Percentiles rank a stretch among this genome's conserved stretches.
These are phyloP conservation scores for Stagonosporopsis tanaceti DNA, from an alignment of 2,329 filamentous ascomycete genomes.

Conservation along the genomic window DNA sequence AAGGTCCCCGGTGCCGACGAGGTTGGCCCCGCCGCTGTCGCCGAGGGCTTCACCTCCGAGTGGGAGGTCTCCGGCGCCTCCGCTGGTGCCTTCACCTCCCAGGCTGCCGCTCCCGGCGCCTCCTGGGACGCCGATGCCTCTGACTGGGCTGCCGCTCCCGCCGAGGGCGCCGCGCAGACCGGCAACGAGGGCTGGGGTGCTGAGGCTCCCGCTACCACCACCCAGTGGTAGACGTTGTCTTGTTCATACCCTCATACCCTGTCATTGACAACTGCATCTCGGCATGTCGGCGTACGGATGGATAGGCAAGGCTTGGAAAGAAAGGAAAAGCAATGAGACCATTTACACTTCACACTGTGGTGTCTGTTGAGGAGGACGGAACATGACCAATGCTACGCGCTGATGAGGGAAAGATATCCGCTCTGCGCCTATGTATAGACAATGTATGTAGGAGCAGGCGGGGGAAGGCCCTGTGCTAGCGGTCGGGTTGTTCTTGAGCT, in stretches of 20 bases:
- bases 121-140: conserved; percentile 70
- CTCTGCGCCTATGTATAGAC: conserved; percentile 33
- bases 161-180: conserved; percentile 48
- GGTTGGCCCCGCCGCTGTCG: conserved; percentile 79
- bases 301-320: conserved; percentile 30
- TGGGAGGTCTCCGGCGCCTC: conserved; percentile 79
- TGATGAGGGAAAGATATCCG: conserved; percentile 99
- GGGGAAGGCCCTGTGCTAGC: conserved; percentile 99
- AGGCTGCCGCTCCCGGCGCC: conserved; percentile 67
- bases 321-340: conserved; percentile 39
- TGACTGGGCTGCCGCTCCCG: conserved; percentile 74
- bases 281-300: conserved; percentile 39
- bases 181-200: conserved; percentile 62
- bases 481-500: conserved; percentile 83
- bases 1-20: conserved; percentile 88
- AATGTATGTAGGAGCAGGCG: conserved; percentile 47
- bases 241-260: conserved; percentile 41
- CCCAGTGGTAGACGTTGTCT: conserved; percentile 55
- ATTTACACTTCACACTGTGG: conserved; percentile 21
- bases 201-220: conserved; percentile 47
- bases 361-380: conserved; percentile 26
- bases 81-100: conserved; percentile 67
- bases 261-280: conserved; percentile 34
- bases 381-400: conserved; percentile 65
- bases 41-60: conserved; percentile 80